These are phyloP conservation scores for Usnea hakonensis DNA, from an alignment of 495 filamentous ascomycete genomes.

Conservation along the genomic window DNA sequence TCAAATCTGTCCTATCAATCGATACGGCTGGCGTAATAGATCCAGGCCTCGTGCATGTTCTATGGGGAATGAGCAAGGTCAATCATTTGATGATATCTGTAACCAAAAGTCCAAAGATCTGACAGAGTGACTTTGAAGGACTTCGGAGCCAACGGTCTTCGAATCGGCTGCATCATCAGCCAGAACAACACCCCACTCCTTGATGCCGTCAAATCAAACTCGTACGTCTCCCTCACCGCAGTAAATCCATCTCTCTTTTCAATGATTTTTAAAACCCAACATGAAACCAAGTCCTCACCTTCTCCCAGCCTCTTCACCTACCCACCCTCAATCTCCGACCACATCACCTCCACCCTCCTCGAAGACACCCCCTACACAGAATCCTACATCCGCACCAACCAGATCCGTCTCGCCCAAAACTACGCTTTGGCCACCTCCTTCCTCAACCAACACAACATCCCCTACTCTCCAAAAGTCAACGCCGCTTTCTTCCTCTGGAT, in stretches of 20 bases:
- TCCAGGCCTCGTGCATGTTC: slow-evolving; percentile 44
- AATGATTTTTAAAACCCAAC: background rate
- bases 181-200: background rate
- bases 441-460: background rate
- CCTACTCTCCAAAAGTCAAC: slow-evolving; percentile 33
- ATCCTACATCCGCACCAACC: background rate
- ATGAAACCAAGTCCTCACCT: background rate
- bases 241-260: background rate
- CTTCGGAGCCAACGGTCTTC: slow-evolving; percentile 1
- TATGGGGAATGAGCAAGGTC: slow-evolving; percentile 58
- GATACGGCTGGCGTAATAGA: slow-evolving; percentile 43
- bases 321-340: background rate
- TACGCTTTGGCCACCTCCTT: background rate
- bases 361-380: background rate
- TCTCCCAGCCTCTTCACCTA: background rate
- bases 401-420: background rate
- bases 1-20: slow-evolving; percentile 48
- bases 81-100: slow-evolving; percentile 48
- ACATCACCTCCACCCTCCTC: background rate
- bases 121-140: background rate
- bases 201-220: background rate
- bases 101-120: slow-evolving; percentile 41
- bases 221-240: background rate
- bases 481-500: slow-evolving; percentile 57
- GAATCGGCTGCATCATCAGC: slow-evolving; percentile 1